A percentile compares a stretch with the other conserved stretches of the same genome.
Evolutionary conservation across 441 rosid species (phyloP).

Genomic region (Sinapis alba): DNA sequence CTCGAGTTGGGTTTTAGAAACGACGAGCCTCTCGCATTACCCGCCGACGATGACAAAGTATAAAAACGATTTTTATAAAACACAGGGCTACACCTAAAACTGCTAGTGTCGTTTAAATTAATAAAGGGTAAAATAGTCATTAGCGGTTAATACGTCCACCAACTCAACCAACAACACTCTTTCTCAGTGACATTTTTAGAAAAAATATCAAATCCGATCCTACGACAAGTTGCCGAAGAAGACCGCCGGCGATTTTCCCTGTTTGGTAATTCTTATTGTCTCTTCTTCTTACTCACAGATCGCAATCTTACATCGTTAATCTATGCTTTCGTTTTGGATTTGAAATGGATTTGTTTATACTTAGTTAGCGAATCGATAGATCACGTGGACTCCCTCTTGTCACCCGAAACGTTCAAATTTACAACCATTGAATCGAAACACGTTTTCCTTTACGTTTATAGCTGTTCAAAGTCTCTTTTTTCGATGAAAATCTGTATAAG

Average conservation of each 20-base stretch:
- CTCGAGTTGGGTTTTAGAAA: background rate
- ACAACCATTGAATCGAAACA: background rate
- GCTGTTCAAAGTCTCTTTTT: background rate
- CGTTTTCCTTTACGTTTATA: background rate
- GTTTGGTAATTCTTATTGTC: background rate
- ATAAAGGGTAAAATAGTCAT: conserved; percentile 15
- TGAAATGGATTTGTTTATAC: conserved; percentile 10
- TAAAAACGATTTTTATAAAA: background rate
- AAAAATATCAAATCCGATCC: conserved; percentile 2
- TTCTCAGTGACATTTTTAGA: conserved; percentile 4
- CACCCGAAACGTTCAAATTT: background rate
- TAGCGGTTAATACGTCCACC: background rate
- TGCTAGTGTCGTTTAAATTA: background rate
- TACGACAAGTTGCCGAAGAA: conserved; percentile 18
- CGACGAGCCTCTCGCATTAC: background rate
- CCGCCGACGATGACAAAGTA: background rate
- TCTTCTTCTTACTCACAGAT: conserved; percentile 7
- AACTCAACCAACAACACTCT: background rate
- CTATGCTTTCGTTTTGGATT: conserved; percentile 3
- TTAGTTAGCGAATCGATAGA: conserved; percentile 16
- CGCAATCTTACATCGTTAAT: background rate
- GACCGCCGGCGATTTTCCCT: conserved; percentile 29
- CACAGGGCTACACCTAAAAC: background rate
- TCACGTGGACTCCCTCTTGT: conserved; percentile 3
- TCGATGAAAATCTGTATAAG: background rate